Evolutionary conservation across 495 filamentous ascomycete species (phyloP).

Genomic region (Penicillium cosmopolitanum): DNA sequence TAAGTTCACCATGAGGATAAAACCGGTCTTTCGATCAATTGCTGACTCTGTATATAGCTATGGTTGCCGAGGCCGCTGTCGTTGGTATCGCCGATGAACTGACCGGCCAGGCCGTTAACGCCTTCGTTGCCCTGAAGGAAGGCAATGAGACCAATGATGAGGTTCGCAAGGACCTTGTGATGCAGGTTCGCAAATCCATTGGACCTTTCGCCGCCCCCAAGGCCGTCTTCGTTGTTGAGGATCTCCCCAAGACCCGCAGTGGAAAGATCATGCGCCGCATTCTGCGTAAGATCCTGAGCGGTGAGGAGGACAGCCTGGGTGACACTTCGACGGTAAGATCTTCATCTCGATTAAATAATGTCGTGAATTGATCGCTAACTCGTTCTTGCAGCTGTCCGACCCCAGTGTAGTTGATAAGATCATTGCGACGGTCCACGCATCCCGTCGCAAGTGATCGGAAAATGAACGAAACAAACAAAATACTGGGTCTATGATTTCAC

Average conservation of each 20-base stretch:
- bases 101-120: constrained; percentile 95
- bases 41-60: constrained; percentile 21
- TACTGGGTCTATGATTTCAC: constrained; percentile 21
- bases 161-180: constrained; percentile 86
- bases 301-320: constrained; percentile 95
- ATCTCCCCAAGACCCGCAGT: constrained; percentile 93
- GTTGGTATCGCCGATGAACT: constrained; percentile 93
- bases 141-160: constrained; percentile 77
- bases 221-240: constrained; percentile 83
- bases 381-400: constrained; percentile 72
- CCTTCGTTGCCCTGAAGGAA: constrained; percentile 93
- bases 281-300: constrained; percentile 92
- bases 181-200: constrained; percentile 96
- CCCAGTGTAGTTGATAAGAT: constrained; percentile 89
- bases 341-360: no score
- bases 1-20: constrained; percentile 38
- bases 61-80: constrained; percentile 91
- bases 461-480: constrained; percentile 7
- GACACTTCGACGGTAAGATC: constrained; percentile 83
- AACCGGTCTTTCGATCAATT: constrained; percentile 15
- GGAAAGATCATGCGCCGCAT: constrained; percentile 99
- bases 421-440: constrained; percentile 73
- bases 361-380: constrained; percentile 34
- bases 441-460: constrained; percentile 52
- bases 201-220: constrained; percentile 97